Percentiles rank a stretch among this genome's conserved stretches.
phyloP scores from a whole-genome alignment of 257 asterid genomes.

The Solanum infundibuliforme region DNA sequence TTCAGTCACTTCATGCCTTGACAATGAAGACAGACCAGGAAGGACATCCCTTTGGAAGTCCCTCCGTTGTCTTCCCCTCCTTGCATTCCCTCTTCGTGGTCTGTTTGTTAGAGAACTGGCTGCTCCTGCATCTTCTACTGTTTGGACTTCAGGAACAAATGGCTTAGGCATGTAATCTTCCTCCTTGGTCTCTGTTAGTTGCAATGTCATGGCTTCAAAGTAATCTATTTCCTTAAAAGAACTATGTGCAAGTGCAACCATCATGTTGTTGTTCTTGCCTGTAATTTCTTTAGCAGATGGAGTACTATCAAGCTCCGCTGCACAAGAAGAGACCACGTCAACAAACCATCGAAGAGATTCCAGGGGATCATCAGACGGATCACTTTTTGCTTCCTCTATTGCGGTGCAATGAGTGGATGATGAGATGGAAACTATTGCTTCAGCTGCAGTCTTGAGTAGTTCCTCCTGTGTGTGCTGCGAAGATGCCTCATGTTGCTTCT shows the following conservation, averaged over 20 bases:
- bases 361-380: constrained; percentile 27
- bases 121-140: constrained; percentile 32
- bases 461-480: constrained; percentile 32
- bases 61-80: constrained; percentile 93
- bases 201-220: constrained; percentile 78
- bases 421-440: constrained; percentile 51
- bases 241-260: constrained; percentile 4
- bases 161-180: constrained; percentile 81
- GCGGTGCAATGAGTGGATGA: constrained; percentile 21
- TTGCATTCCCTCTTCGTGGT: constrained; percentile 76
- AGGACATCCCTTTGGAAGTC: constrained; percentile 93
- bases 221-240: constrained; percentile 53
- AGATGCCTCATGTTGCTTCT: constrained; percentile 10
- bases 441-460: constrained; percentile 52
- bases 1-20: constrained; percentile 86
- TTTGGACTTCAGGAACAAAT: constrained; percentile 37
- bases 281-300: constrained; percentile 15
- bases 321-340: constrained; percentile 24
- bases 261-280: constrained; percentile 9
- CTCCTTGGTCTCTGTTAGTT: constrained; percentile 47
- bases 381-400: constrained; percentile 3
- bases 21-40: constrained; percentile 68
- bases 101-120: constrained; percentile 18
- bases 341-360: constrained; percentile 62
- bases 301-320: constrained; percentile 17